These are phyloP conservation scores for Nepenthes alata DNA, from an alignment of 179 eudicot genomes.

Conservation along the genomic window DNA sequence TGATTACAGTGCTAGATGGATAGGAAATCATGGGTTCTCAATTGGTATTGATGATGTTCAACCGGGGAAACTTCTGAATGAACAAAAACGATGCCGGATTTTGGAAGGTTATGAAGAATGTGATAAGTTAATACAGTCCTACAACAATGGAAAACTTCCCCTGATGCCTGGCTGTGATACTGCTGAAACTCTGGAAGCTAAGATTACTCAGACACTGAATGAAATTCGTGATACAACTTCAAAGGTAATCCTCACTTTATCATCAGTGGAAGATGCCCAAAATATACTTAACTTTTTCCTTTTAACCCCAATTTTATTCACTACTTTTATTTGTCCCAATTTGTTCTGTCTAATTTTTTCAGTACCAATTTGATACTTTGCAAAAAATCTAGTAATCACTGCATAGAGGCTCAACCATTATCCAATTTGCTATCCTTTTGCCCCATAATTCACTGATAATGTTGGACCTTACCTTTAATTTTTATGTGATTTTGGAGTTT, in stretches of 20 bases:
- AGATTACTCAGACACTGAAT: constrained; percentile 50
- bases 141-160: constrained; percentile 44
- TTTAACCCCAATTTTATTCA: neutral
- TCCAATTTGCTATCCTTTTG: too few relatives aligned
- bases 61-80: constrained; percentile 47
- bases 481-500: too few relatives aligned
- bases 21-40: constrained; percentile 96
- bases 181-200: constrained; percentile 70
- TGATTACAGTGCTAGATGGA: constrained; percentile 87
- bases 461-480: too few relatives aligned
- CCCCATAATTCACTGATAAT: too few relatives aligned
- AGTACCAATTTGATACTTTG: too few relatives aligned
- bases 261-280: neutral
- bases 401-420: too few relatives aligned
- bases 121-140: constrained; percentile 38
- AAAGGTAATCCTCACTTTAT: constrained; percentile 25
- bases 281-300: neutral
- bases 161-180: constrained; percentile 74
- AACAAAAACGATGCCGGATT: constrained; percentile 30
- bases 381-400: too few relatives aligned
- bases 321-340: too few relatives aligned
- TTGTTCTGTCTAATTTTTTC: too few relatives aligned
- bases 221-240: constrained; percentile 63
- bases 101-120: constrained; percentile 39
- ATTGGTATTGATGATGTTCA: constrained; percentile 97